Base-by-base conservation (phyloP, 495 filamentous ascomycete genomes). In the Penicillium manginii region DNA sequence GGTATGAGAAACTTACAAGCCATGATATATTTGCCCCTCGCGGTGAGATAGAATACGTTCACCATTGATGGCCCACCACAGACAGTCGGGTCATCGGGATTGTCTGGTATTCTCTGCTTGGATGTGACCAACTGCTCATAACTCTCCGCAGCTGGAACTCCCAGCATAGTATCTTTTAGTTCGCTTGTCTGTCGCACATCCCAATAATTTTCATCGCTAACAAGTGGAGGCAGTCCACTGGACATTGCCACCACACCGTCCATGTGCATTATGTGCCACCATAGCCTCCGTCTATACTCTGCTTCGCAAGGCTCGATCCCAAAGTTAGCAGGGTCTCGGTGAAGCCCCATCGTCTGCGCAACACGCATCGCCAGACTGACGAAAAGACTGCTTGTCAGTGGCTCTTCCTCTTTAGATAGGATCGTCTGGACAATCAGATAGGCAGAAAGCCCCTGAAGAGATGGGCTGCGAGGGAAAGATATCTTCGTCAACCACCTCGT, bases 211-310 rank as follows among this genome's bases (percentile, higher is more conserved):
- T 80, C 78, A 19, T 79, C 78, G 33, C 66, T 71, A 9, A 81
- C 69, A 35, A 79, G 48, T 18, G 76, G 78, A 40, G 78, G 78
- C 7, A 81, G 63, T 1, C 78, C 78, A 35, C 76, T 78, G 1
- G 78, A 79, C 76, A 81, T 79, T 2, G 78, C 71, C 8, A 81
- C 74, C 18, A 81, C 73, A 4, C 75, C 76, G 54, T 91, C 88
- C 61, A 88, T 82, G 55, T 88, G 79, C 60, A 89, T 74, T 33
- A 91, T 88, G 58, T 87, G 84, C 87, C 86, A 91, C 88, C 88
- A 91, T 35, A 90, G 69, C 1, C 88, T 78, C 52, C 88, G 79
- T 17, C 88, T 79, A 67, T 88, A 86, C 62, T 91, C 88, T 15
- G 86, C 82, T 61, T 90, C 86, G 54, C 84, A 83, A 2, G 86